Evolutionary conservation across 2,329 filamentous ascomycete genomes (phyloP).

Genomic region (Cladosporium sp.): DNA sequence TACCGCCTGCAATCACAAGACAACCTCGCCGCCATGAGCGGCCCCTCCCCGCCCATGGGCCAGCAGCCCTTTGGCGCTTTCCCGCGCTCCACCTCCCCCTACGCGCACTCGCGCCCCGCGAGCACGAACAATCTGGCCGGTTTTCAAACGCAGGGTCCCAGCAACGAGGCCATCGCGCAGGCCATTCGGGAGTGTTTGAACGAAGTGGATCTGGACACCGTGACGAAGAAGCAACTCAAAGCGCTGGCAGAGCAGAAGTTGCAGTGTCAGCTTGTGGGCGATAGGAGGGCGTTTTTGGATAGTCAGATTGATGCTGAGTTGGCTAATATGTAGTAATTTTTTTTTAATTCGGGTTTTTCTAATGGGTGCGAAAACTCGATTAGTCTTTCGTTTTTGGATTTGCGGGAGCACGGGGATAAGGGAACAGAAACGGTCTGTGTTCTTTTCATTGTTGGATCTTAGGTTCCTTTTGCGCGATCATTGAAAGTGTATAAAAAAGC

Average conservation of each 20-base stretch:
- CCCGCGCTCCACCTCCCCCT: conserved; percentile 20
- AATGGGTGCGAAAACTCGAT: too few relatives aligned
- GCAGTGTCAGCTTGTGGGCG: conserved; percentile 81
- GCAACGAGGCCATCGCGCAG: conserved; percentile 75
- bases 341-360: too few relatives aligned
- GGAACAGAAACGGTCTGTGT: too few relatives aligned
- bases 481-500: too few relatives aligned
- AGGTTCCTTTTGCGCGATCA: too few relatives aligned
- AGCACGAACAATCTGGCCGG: conserved; percentile 27
- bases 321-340: conserved; percentile 70
- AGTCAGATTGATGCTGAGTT: conserved; percentile 89
- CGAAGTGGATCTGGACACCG: conserved; percentile 91
- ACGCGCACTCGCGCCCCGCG: conserved; percentile 18
- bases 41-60: conserved; percentile 20
- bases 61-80: conserved; percentile 14
- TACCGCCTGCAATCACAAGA: conserved; percentile 29
- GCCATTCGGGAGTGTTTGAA: conserved; percentile 76
- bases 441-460: too few relatives aligned
- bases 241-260: conserved; percentile 89
- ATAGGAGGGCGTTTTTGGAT: conserved; percentile 86
- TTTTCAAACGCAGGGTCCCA: conserved; percentile 65
- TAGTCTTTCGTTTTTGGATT: too few relatives aligned
- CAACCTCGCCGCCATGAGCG: conserved; percentile 35
- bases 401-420: too few relatives aligned
- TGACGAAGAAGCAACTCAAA: conserved; percentile 90